Evolutionary conservation across 768 basidiomycete genomes (phyloP).

Genomic region (Boletus huronensis): DNA sequence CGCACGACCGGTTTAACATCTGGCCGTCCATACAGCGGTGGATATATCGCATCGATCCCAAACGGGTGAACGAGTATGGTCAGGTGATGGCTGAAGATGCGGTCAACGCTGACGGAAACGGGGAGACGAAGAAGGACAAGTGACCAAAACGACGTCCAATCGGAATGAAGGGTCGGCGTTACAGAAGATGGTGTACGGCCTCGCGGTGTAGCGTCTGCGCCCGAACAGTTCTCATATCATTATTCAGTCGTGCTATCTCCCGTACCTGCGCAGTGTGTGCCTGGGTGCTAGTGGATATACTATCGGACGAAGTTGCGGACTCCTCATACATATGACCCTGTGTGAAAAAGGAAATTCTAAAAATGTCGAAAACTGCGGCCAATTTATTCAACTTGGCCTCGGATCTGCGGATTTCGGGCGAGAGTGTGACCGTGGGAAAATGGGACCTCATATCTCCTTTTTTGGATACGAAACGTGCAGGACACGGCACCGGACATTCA

Average conservation of each 20-base stretch:
- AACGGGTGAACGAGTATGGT: slow-evolving; percentile 94
- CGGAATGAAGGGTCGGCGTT: slow-evolving; percentile 1
- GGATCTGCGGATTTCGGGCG: not conserved
- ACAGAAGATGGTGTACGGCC: slow-evolving; percentile 8
- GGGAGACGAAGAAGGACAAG: slow-evolving; percentile 57
- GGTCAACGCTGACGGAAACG: slow-evolving; percentile 36
- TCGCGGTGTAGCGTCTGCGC: slow-evolving; percentile 3
- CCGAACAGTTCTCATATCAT: not conserved
- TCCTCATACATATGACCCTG: not conserved
- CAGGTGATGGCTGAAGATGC: slow-evolving; percentile 64
- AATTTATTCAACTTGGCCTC: slow-evolving; percentile 4
- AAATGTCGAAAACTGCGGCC: slow-evolving; percentile 6
- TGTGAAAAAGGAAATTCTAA: slow-evolving; percentile 7
- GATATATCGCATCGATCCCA: slow-evolving; percentile 96
- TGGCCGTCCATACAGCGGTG: slow-evolving; percentile 58
- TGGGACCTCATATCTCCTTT: slow-evolving; percentile 16
- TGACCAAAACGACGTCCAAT: slow-evolving; percentile 23
- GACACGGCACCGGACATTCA: slow-evolving; percentile 34
- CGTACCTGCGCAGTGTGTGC: slow-evolving; percentile 1
- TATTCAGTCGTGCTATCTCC: slow-evolving; percentile 16
- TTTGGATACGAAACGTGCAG: slow-evolving; percentile 24
- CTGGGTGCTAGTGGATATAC: not conserved
- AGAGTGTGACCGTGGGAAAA: slow-evolving; percentile 24
- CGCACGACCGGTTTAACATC: slow-evolving; percentile 7
- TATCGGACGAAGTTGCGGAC: not conserved